Base-by-base conservation (phyloP, 805 yeast genomes). In the Lachancea sp. region DNA sequence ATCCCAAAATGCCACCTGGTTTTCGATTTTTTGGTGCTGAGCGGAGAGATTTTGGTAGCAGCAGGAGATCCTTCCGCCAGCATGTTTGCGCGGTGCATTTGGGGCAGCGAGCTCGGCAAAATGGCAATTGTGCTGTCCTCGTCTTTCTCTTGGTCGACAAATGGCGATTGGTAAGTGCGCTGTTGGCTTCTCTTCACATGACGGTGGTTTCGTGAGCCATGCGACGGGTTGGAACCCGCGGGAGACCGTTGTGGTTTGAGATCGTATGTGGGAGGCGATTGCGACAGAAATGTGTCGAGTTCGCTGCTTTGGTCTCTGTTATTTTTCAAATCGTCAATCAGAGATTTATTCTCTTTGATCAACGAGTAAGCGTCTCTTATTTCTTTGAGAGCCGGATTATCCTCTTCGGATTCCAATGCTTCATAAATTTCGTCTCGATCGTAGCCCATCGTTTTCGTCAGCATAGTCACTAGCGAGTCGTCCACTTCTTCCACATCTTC, bases 1-100 rank as follows among this genome's bases (percentile, higher is more conserved):
- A 93, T 93, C 53, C 99, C 99, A 61, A 93, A 93, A 71, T 93
- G 99, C 99, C 99, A 93, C 66, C 95, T 81, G 6, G 96, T 87
- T 66, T 89, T 91, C 49, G 91, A 85, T 63, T 87, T 88, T 64
- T 91, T 89, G 38, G 84, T 74, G 19, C 82, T 74, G 17, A 81
- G 70, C 9, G 86, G 81, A 35, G 73, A 71, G 29, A 70, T 69
- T 52, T 69, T 69, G 7, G 71, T 52, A 4, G 70, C 69, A 0
- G 77, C 66, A 42, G 80, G 74, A 7, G 78, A 68, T 1, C 77
- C 76, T 38, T 67, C 68, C 25, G 80, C 84, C 53, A 80, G 74
- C 98, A 91, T 93, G 59, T 78, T 86, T 1, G 97, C 97, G 40
- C 96, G 74, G 60, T 91, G 98, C 41, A 91, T 86, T 50, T 91